Evolutionary conservation across 495 filamentous ascomycete genomes (phyloP), one percentile per base, ranked within the genome.

Genomic region (Aspergillus ostianus): DNA sequence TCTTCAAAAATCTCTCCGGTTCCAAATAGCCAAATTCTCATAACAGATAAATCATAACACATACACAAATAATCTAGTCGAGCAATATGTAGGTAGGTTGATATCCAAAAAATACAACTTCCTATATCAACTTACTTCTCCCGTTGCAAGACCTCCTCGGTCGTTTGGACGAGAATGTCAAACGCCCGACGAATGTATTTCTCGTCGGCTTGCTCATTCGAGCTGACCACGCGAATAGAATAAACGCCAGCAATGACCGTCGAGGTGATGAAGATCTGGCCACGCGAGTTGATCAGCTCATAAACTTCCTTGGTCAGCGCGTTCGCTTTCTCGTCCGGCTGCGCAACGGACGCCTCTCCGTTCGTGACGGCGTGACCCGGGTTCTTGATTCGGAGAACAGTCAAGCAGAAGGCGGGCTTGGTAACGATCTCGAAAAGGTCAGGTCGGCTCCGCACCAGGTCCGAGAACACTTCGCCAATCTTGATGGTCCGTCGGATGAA

Each of bases 191-290:
- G 74, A 9, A 97, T 71, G 71, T 89, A 87, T 64, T 85, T 83
- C 73, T 89, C 87, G 74, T 92, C 84, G 0, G 89, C 84, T 18
- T 80, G 77, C 47, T 80, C 78, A 54, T 87, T 90, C 19, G 85
- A 85, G 55, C 87, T 89, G 10, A 96, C 85, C 26, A 98, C 84
- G 0, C 94, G 81, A 57, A 98, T 96, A 2, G 86, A 85, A 75
- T 92, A 92, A 3, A 86, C 72, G 4, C 87, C 90, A n/a, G 84
- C 85, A 23, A 96, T 78, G 17, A 91, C 81, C 1, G 84, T 89
- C 57, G 87, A 87, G 1, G 94, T 96, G 20, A 97, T 77, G 74
- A 91, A 97, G 47, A 97, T 87, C 73, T 91, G 84, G 0, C 91
- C 90, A 1, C 85, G 74, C 6, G 79, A 77, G 69, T 96, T 93